phyloP scores from a whole-genome alignment of 108 stramenopile species.

The Cyclostephanos tholiformis region DNA sequence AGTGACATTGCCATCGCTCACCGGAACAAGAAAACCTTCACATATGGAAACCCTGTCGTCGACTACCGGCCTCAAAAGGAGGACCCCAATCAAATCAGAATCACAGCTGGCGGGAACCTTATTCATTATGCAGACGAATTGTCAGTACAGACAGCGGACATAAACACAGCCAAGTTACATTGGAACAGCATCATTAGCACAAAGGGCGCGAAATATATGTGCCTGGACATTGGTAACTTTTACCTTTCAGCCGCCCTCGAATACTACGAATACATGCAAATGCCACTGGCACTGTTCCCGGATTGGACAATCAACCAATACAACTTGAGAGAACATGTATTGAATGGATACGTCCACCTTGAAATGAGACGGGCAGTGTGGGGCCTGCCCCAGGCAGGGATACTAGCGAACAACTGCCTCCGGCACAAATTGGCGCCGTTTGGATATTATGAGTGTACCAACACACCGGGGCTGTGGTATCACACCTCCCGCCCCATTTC shows the following conservation, averaged over 20 bases:
- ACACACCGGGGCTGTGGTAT: too few relatives aligned
- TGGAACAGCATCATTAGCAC: conserved; percentile 52
- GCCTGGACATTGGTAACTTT: conserved; percentile 43
- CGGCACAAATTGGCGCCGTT: not conserved
- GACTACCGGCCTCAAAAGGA: not conserved
- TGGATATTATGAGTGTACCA: too few relatives aligned
- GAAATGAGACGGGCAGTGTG: conserved; percentile 44
- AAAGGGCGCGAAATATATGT: too few relatives aligned
- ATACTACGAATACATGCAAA: conserved; percentile 42
- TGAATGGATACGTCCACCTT: conserved; percentile 12
- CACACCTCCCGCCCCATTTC: too few relatives aligned
- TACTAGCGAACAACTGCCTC: conserved; percentile 39
- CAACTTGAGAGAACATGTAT: conserved; percentile 8
- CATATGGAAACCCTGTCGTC: conserved; percentile 25
- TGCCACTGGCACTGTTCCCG: conserved; percentile 27
- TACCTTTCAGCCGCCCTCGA: conserved; percentile 46
- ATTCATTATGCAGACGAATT: conserved; percentile 33
- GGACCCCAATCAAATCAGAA: not conserved
- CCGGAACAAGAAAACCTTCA: conserved; percentile 15
- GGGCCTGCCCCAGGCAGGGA: conserved; percentile 53
- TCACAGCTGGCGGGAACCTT: conserved; percentile 50
- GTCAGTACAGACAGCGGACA: conserved; percentile 28
- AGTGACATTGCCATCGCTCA: conserved; percentile 24
- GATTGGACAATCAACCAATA: conserved; percentile 30
- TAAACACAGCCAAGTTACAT: conserved; percentile 42